phyloP scores from a whole-genome alignment of 768 basidiomycete genomes.

The Podaxis sp. region DNA sequence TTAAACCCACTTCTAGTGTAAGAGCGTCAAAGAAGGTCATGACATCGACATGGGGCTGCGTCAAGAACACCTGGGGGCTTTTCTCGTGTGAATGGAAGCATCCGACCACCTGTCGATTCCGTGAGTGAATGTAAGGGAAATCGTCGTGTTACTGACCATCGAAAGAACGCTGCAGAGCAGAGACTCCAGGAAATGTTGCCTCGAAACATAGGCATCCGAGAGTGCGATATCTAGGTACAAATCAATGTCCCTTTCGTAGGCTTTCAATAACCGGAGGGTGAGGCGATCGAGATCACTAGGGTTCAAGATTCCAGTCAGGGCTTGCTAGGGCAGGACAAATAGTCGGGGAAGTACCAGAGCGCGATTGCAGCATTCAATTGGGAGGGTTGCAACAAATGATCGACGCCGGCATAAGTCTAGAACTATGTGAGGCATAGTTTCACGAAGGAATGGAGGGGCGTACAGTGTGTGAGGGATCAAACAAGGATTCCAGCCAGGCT shows the following conservation, averaged over 20 bases:
- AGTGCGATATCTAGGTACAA: conserved; percentile 35
- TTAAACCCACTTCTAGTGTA: not conserved
- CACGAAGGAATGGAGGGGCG: not conserved
- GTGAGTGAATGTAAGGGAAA: not conserved
- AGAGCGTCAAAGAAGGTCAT: not conserved
- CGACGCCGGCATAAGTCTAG: not conserved
- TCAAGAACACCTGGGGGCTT: not conserved
- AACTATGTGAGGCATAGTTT: not conserved
- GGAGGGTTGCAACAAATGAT: conserved; percentile 8
- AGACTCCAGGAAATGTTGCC: conserved; percentile 2
- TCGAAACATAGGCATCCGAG: conserved; percentile 30
- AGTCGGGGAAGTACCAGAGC: not conserved
- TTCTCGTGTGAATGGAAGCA: not conserved
- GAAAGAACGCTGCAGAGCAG: not conserved
- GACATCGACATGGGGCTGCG: not conserved
- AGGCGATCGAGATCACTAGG: conserved; percentile 40
- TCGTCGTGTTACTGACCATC: not conserved
- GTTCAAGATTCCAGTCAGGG: conserved; percentile 4
- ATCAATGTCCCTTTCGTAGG: conserved; percentile 36
- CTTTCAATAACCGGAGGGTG: conserved; percentile 36
- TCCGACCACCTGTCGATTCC: not conserved
- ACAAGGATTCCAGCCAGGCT: conserved; percentile 12
- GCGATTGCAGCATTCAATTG: conserved; percentile 1
- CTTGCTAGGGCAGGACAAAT: not conserved
- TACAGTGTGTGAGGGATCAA: not conserved